Evolutionary conservation across 352 stramenopile species (phyloP), one percentile per base, ranked within the genome.

Genomic region (Paralagenidium karlingii): DNA sequence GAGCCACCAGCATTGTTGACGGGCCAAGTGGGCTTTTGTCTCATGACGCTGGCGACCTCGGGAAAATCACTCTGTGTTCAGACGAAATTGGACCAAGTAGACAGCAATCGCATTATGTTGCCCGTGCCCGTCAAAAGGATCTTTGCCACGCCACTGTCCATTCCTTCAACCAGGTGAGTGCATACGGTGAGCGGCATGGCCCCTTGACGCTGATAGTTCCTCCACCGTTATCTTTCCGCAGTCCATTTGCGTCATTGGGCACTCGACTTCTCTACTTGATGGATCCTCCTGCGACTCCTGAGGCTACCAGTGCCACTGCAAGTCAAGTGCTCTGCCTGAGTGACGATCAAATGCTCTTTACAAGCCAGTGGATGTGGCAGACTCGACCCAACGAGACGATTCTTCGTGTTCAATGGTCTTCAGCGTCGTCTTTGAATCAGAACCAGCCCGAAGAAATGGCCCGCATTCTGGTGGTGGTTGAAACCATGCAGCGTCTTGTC

Each of bases 351-450:
- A n/a, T n/a, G n/a, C n/a, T n/a, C n/a, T n/a, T n/a, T n/a, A n/a
- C n/a, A n/a, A n/a, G n/a, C n/a, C n/a, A n/a, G n/a, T n/a, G n/a
- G n/a, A n/a, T 43, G 0, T 80, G 63, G 67, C 43, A 34, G 3
- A 51, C 61, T 30, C 31, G 55, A 12, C 11, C 34, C 10, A 49
- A 58, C 13, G 77, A 90, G 49, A 44, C 37, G 3, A 34, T 90
- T 6, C 10, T 82, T 2, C 45, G 76, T 18, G 68, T 68, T 10
- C 43, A 56, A 6, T 85, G 69, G 68, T 85, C 83, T 31, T 49
- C 42, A 40, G 10, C 32, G 43, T 11, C 43, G 33, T 39, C 43
- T 38, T 25, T 39, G 44, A 11, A 50, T 44, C 16, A 3, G 21
- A n/a, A 20, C 32, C 30, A 3, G 28, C 12, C 27, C 19, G 25